Percentiles rank a stretch among this genome's conserved stretches.
Evolutionary conservation across 2,329 filamentous ascomycete genomes (phyloP).

Genomic region (Emmonsiellopsis sp.): DNA sequence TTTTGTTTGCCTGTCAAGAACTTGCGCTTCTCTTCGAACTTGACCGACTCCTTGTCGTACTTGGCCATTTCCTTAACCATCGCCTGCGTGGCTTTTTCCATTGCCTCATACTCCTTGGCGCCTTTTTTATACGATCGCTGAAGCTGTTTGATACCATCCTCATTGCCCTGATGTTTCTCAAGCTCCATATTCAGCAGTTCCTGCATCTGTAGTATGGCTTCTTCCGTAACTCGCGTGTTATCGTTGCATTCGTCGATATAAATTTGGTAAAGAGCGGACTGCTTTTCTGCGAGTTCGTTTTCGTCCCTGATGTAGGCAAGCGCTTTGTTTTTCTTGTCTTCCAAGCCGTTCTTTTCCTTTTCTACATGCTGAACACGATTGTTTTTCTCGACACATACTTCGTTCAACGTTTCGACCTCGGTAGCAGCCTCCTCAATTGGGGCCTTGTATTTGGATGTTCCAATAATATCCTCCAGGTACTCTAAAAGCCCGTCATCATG

Average conservation of each 20-base stretch:
- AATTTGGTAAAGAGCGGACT: conserved; percentile 86
- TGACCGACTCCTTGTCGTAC: conserved; percentile 93
- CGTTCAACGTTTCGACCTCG: conserved; percentile 87
- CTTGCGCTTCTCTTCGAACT: conserved; percentile 96
- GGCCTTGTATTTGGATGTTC: conserved; percentile 95
- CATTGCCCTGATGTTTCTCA: conserved; percentile 81
- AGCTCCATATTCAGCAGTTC: conserved; percentile 76
- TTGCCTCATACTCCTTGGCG: conserved; percentile 70
- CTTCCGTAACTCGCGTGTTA: conserved; percentile 79
- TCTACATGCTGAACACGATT: conserved; percentile 94
- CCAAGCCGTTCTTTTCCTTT: conserved; percentile 85
- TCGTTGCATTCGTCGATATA: conserved; percentile 82
- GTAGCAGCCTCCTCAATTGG: conserved; percentile 90
- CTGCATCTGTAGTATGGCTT: conserved; percentile 86
- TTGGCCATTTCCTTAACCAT: conserved; percentile 81
- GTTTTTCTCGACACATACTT: conserved; percentile 91
- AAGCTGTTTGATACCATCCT: conserved; percentile 81
- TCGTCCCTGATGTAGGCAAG: conserved; percentile 82
- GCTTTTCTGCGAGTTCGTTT: conserved; percentile 82
- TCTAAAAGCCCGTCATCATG: conserved; percentile 94
- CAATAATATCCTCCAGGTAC: conserved; percentile 97
- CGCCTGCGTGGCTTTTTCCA: conserved; percentile 72
- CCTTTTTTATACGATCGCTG: conserved; percentile 76
- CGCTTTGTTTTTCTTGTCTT: conserved; percentile 95
- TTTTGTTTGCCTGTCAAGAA: conserved; percentile 85